Conservation (phyloP, 2,329 filamentous ascomycete genomes). For the Tolypocladium pustulatum region DNA sequence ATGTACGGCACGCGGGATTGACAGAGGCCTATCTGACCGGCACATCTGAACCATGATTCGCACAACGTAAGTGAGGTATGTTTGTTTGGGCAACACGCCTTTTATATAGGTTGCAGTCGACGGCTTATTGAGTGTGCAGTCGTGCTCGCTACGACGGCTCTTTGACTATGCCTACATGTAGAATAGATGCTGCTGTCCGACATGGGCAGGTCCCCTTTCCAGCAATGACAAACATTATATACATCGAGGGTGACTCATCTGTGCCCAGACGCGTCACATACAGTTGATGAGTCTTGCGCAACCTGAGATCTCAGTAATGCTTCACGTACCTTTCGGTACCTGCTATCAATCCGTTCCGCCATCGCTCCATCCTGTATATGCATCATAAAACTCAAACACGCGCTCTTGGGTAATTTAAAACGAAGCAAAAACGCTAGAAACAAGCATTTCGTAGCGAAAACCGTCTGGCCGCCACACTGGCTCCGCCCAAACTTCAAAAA, state of each 20-base stretch:
- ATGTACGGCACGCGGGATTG: not conserved
- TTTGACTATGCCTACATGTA: not conserved
- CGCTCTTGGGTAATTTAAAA: not conserved
- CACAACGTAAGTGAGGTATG: not conserved
- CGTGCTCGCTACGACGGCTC: not conserved
- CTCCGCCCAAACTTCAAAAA: not conserved
- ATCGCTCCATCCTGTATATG: not conserved
- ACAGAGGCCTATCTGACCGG: not conserved
- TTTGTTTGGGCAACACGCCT: not conserved
- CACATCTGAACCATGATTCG: not conserved
- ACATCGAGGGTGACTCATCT: too few relatives aligned
- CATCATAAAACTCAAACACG: not conserved
- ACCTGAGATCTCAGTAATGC: not conserved
- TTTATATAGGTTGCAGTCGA: not conserved
- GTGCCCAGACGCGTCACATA: too few relatives aligned
- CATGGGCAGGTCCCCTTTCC: not conserved
- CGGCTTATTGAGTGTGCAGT: not conserved
- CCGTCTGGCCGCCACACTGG: not conserved
- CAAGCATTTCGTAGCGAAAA: not conserved
- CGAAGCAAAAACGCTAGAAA: not conserved
- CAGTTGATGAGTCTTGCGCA: too few relatives aligned
- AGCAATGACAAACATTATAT: not conserved
- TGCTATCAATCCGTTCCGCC: not conserved
- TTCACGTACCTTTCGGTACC: not conserved
- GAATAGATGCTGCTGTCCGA: not conserved